Percentiles rank a stretch among this genome's conserved stretches.
Evolutionary conservation across 2,329 filamentous ascomycete species (phyloP).

Genomic region (Penicillium sp.): DNA sequence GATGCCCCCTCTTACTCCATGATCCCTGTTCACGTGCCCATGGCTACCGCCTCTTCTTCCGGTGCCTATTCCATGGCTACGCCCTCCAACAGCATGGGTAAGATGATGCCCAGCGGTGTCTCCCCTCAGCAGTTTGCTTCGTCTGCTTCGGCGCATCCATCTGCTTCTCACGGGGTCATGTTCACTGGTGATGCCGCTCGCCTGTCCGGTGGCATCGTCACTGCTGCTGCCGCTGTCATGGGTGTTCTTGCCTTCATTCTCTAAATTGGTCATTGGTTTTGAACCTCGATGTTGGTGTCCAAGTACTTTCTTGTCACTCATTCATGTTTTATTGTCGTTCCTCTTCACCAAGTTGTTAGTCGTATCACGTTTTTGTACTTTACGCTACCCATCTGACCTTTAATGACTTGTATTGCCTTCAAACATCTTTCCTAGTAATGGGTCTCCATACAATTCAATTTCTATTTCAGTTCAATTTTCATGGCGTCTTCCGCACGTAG

Average conservation of each 20-base stretch:
- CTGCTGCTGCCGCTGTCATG: constrained; percentile 23
- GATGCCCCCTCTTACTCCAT: constrained; percentile 21
- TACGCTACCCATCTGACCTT: not conserved
- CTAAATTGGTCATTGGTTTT: constrained; percentile 10
- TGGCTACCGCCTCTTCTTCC: constrained; percentile 13
- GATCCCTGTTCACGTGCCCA: constrained; percentile 30
- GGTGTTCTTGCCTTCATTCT: constrained; percentile 30
- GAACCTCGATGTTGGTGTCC: not conserved
- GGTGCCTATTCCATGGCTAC: constrained; percentile 26
- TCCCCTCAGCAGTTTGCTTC: constrained; percentile 23
- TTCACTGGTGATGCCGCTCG: constrained; percentile 28
- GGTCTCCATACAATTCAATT: no score
- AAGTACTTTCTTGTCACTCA: constrained; percentile 11
- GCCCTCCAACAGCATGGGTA: constrained; percentile 22
- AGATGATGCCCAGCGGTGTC: constrained; percentile 43
- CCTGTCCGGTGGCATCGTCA: constrained; percentile 23
- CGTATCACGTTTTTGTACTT: constrained; percentile 7
- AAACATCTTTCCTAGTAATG: not conserved
- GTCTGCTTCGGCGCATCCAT: constrained; percentile 38
- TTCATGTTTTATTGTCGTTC: not conserved
- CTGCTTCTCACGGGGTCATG: constrained; percentile 17
- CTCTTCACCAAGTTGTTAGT: not conserved
- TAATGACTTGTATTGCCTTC: constrained; percentile 12
- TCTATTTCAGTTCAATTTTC: no score
- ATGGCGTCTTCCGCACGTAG: no score